A percentile compares a stretch with the other conserved stretches of the same genome.
These are phyloP conservation scores for Gnaphalium uliginosum DNA, from an alignment of 129 eudicot genomes.

Conservation along the genomic window DNA sequence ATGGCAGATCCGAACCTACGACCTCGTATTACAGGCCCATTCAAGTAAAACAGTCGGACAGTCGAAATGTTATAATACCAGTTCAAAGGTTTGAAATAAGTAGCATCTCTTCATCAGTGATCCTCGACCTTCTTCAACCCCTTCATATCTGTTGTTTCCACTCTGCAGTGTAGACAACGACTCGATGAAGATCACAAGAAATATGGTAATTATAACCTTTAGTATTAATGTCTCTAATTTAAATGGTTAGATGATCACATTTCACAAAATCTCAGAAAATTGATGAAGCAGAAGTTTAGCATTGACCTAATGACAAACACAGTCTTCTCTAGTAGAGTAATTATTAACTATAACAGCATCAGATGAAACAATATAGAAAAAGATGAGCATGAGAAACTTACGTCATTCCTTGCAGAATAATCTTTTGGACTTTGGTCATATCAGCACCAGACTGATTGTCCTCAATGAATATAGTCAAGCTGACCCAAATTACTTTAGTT, in stretches of 20 bases:
- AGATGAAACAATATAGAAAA: background rate
- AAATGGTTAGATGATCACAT: background rate
- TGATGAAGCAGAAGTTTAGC: background rate
- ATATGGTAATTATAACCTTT: background rate
- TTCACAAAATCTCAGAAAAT: background rate
- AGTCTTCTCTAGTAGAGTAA: background rate
- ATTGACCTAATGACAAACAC: background rate
- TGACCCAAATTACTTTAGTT: constrained; percentile 38
- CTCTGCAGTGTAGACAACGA: constrained; percentile 47
- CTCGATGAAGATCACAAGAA: background rate
- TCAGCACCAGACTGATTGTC: constrained; percentile 93
- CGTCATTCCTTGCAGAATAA: constrained; percentile 85
- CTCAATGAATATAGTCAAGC: constrained; percentile 92
- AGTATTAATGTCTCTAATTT: background rate
- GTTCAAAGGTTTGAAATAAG: constrained; percentile 14
- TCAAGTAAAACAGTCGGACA: constrained; percentile 16
- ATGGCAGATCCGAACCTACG: constrained; percentile 9
- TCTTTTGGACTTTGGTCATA: constrained; percentile 77
- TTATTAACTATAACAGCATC: background rate
- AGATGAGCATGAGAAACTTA: constrained; percentile 47
- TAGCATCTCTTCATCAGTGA: constrained; percentile 44
- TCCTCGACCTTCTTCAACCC: constrained; percentile 97
- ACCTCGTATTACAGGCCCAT: constrained; percentile 19
- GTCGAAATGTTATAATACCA: background rate
- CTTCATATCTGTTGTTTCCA: constrained; percentile 97